A percentile compares a stretch with the other conserved stretches of the same genome.
phyloP scores from a whole-genome alignment of 768 basidiomycete genomes.

The Mycena galericulata region DNA sequence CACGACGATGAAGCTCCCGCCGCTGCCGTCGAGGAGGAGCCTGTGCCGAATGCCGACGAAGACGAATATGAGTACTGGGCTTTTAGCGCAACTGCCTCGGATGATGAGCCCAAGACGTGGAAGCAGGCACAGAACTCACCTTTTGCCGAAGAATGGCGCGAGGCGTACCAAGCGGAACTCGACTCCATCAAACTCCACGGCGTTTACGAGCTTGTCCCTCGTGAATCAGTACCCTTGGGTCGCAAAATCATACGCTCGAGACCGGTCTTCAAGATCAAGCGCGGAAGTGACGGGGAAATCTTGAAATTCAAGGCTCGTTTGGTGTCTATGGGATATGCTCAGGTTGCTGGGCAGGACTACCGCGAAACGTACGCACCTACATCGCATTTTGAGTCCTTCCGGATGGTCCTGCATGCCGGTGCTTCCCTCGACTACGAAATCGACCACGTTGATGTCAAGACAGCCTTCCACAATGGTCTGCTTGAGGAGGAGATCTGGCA shows the following conservation, averaged over 20 bases:
- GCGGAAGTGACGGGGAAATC: conserved; percentile 6
- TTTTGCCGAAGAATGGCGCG: too few relatives aligned
- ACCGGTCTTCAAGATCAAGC: conserved; percentile 15
- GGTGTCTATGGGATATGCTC: conserved; percentile 11
- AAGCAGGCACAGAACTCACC: too few relatives aligned
- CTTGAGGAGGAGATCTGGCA: too few relatives aligned
- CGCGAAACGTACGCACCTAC: conserved; percentile 10
- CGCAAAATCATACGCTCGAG: background rate
- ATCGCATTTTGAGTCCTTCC: conserved; percentile 1
- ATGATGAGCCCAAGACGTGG: conserved; percentile 21
- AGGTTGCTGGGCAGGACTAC: conserved; percentile 6
- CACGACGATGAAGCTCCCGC: too few relatives aligned
- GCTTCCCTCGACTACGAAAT: conserved; percentile 7
- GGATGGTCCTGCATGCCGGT: conserved; percentile 26
- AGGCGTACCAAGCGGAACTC: too few relatives aligned
- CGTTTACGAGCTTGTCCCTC: conserved; percentile 11
- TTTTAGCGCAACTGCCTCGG: background rate
- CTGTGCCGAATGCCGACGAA: background rate
- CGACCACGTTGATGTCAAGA: too few relatives aligned
- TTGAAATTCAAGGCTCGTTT: conserved; percentile 13
- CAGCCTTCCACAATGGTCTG: too few relatives aligned
- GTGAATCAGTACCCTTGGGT: background rate
- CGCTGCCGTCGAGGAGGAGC: too few relatives aligned
- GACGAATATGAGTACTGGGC: conserved; percentile 19
- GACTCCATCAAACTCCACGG: conserved; percentile 11